phyloP scores from a whole-genome alignment of 2,329 filamentous ascomycete genomes.

The Cordyceps fumosorosea region DNA sequence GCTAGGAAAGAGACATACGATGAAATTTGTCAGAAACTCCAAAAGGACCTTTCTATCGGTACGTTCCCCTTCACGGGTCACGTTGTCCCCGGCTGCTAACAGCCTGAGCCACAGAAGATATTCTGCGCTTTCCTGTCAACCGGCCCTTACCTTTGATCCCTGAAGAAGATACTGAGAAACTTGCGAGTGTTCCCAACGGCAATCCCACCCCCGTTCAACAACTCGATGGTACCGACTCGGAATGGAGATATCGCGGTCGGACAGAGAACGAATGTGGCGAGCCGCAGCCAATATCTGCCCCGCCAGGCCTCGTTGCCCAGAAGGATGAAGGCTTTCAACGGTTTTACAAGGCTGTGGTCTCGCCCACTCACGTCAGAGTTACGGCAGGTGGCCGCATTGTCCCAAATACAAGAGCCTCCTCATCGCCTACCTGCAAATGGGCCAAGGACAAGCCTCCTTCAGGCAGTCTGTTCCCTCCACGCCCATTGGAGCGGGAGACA shows the following conservation, averaged over 20 bases:
- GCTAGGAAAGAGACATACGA: slow-evolving; percentile 22
- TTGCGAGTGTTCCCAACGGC: neutral
- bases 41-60: slow-evolving; percentile 36
- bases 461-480: slow-evolving; percentile 19
- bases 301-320: slow-evolving; percentile 46
- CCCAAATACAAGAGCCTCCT: slow-evolving; percentile 51
- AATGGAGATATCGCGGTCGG: slow-evolving; percentile 41
- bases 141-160: slow-evolving; percentile 25
- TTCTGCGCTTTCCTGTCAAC: slow-evolving; percentile 24
- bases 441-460: slow-evolving; percentile 32
- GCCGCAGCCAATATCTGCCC: slow-evolving; percentile 46
- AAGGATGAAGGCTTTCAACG: slow-evolving; percentile 59
- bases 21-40: slow-evolving; percentile 28
- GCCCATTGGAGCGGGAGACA: slow-evolving; percentile 16
- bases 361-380: slow-evolving; percentile 59
- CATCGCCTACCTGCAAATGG: slow-evolving; percentile 47
- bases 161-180: slow-evolving; percentile 22
- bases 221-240: slow-evolving; percentile 34
- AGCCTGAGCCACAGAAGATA: slow-evolving; percentile 20
- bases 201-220: slow-evolving; percentile 23
- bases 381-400: slow-evolving; percentile 63
- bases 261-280: slow-evolving; percentile 36
- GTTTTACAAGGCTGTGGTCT: slow-evolving; percentile 63
- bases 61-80: slow-evolving; percentile 14
- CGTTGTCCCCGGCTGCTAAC: slow-evolving; percentile 11